phyloP scores from a whole-genome alignment of 1,284 basidiomycete species.

The Paramarasmius palmivorus region DNA sequence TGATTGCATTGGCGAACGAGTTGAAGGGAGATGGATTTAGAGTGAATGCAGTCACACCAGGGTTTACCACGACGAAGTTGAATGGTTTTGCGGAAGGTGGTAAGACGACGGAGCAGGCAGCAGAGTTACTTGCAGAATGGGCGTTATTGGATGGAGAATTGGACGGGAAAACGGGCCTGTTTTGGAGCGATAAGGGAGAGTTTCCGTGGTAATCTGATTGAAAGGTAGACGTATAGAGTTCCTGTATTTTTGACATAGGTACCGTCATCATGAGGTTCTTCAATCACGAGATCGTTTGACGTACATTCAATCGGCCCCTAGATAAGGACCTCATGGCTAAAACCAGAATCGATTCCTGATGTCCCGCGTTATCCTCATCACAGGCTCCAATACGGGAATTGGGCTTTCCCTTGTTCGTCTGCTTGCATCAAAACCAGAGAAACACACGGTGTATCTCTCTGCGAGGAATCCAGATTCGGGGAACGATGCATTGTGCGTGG shows the following conservation, averaged over 20 bases:
- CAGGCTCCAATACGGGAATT: constrained; percentile 19
- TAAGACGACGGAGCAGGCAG: constrained; percentile 34
- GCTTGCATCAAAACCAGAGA: constrained; percentile 16
- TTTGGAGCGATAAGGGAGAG: not conserved
- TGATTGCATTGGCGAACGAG: constrained; percentile 15
- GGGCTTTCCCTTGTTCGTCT: constrained; percentile 20
- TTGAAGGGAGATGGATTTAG: constrained; percentile 26
- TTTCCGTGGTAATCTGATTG: constrained; percentile 1
- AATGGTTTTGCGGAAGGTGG: constrained; percentile 37
- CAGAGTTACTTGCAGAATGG: constrained; percentile 35
- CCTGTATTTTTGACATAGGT: too few relatives aligned
- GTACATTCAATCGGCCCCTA: too few relatives aligned
- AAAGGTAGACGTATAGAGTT: too few relatives aligned
- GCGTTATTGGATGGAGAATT: constrained; percentile 35
- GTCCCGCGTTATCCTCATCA: constrained; percentile 14
- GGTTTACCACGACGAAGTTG: constrained; percentile 42
- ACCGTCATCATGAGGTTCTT: too few relatives aligned
- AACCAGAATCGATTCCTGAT: too few relatives aligned
- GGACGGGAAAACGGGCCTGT: constrained; percentile 20
- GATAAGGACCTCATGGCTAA: too few relatives aligned
- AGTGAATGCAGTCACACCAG: constrained; percentile 39
- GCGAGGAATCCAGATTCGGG: constrained; percentile 19
- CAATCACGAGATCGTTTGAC: too few relatives aligned
- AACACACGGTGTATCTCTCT: constrained; percentile 19
- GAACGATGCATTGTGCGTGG: constrained; percentile 16